Evolutionary conservation across 495 filamentous ascomycete species (phyloP).

Genomic region (Corynascus novoguineensis): DNA sequence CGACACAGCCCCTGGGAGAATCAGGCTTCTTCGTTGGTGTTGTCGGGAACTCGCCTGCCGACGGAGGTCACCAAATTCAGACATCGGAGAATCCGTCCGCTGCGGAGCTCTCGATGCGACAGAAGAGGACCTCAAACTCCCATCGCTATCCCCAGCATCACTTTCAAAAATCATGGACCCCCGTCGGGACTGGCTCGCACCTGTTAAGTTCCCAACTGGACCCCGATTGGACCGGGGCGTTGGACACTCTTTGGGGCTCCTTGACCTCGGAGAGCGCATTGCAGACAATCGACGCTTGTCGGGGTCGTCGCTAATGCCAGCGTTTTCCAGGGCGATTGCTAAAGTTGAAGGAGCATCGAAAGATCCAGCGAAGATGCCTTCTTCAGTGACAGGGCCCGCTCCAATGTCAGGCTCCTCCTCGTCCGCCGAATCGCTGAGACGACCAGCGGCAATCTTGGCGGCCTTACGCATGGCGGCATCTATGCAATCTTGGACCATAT

Average conservation of each 20-base stretch:
- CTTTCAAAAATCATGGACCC: slow-evolving; percentile 71
- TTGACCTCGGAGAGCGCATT: slow-evolving; percentile 63
- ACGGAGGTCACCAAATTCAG: slow-evolving; percentile 67
- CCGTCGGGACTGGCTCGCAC: slow-evolving; percentile 61
- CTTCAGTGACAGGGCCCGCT: slow-evolving; percentile 35
- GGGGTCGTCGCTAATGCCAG: slow-evolving; percentile 36
- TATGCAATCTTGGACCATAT: slow-evolving; percentile 91
- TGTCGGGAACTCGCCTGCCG: slow-evolving; percentile 65
- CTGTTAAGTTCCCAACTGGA: slow-evolving; percentile 50
- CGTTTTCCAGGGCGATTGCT: slow-evolving; percentile 50
- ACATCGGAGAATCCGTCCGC: slow-evolving; percentile 84
- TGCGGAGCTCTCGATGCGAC: slow-evolving; percentile 56
- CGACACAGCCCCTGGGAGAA: slow-evolving; percentile 66
- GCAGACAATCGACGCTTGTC: slow-evolving; percentile 37
- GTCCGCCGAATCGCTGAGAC: slow-evolving; percentile 71
- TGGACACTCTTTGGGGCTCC: slow-evolving; percentile 83
- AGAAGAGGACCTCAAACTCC: slow-evolving; percentile 78
- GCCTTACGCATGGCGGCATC: slow-evolving; percentile 88
- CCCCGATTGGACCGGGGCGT: slow-evolving; percentile 85
- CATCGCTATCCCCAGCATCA: slow-evolving; percentile 76
- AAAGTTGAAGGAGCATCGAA: slow-evolving; percentile 55
- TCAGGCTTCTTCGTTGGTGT: slow-evolving; percentile 75
- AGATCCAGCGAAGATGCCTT: slow-evolving; percentile 47
- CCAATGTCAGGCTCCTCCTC: slow-evolving; percentile 28
- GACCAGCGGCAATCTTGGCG: slow-evolving; percentile 75